Evolutionary conservation across 2,329 filamentous ascomycete species (phyloP).

Genomic region (Nemania sp.): DNA sequence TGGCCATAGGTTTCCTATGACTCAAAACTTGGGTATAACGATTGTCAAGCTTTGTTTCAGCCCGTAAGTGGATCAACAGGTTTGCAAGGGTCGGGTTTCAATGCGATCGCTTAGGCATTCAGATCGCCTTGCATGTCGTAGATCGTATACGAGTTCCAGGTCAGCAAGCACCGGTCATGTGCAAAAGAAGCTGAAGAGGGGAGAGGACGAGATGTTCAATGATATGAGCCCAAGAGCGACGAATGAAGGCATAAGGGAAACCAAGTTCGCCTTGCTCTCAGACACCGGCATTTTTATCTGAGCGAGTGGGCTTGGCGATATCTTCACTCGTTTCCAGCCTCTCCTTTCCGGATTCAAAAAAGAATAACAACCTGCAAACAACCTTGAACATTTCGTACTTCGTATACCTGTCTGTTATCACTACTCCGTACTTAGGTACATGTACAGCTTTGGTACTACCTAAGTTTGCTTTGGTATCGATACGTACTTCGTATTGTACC

Average conservation of each 20-base stretch:
- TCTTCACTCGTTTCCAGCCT: conserved; percentile 7
- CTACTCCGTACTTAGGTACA: too few relatives aligned
- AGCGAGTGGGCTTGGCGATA: conserved; percentile 2
- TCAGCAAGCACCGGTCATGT: neutral
- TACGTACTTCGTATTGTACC: too few relatives aligned
- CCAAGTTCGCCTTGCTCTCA: neutral
- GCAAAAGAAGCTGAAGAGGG: neutral
- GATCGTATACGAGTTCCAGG: neutral
- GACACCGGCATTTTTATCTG: neutral
- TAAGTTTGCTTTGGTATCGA: too few relatives aligned
- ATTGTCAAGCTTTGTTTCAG: conserved; percentile 39
- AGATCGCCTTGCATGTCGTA: conserved; percentile 13
- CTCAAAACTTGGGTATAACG: conserved; percentile 28
- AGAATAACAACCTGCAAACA: too few relatives aligned
- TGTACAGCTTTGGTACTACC: too few relatives aligned
- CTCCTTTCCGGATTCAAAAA: conserved; percentile 3
- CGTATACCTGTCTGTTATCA: too few relatives aligned
- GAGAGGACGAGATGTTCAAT: neutral
- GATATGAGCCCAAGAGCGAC: neutral
- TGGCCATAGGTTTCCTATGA: conserved; percentile 18
- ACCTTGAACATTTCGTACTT: too few relatives aligned
- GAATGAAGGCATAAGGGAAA: neutral
- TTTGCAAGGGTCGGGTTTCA: conserved; percentile 37
- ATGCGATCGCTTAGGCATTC: conserved; percentile 32
- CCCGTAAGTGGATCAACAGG: conserved; percentile 33